These are phyloP conservation scores for Colletotrichum australisinense DNA, from an alignment of 2,329 filamentous ascomycete genomes.

Conservation along the genomic window DNA sequence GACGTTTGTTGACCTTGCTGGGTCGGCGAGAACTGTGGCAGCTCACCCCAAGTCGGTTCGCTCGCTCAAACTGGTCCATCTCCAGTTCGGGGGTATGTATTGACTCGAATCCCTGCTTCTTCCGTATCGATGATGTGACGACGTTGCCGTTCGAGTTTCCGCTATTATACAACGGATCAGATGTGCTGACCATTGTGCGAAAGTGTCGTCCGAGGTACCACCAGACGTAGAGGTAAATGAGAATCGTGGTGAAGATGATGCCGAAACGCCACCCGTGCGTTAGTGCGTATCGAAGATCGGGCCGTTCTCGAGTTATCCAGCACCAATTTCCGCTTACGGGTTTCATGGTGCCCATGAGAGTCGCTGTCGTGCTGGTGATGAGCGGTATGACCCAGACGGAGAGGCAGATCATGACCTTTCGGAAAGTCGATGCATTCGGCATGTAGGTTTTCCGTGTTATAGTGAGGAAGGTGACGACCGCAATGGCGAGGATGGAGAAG, in stretches of 20 bases:
- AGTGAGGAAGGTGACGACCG: conserved; percentile 54
- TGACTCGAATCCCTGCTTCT: conserved; percentile 25
- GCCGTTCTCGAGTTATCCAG: conserved; percentile 53
- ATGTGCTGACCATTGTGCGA: conserved; percentile 31
- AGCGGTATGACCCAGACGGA: conserved; percentile 54
- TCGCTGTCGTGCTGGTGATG: conserved; percentile 47
- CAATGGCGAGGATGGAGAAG: conserved; percentile 57
- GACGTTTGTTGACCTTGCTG: not conserved
- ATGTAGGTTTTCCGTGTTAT: conserved; percentile 49
- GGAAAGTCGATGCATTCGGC: conserved; percentile 42
- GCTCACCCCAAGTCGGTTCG: not conserved
- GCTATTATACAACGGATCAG: conserved; percentile 16
- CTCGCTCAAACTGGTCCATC: conserved; percentile 31
- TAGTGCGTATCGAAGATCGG: conserved; percentile 55
- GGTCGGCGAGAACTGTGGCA: not conserved
- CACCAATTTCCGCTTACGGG: conserved; percentile 59
- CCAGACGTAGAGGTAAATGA: conserved; percentile 56
- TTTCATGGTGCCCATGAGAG: conserved; percentile 42
- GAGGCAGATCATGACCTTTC: conserved; percentile 48
- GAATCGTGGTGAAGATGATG: conserved; percentile 52
- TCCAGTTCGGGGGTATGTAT: conserved; percentile 1
- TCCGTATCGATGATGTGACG: conserved; percentile 16
- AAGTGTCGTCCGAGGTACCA: conserved; percentile 44
- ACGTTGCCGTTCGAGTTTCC: conserved; percentile 8
- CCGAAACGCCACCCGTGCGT: conserved; percentile 58